Evolutionary conservation across 2,329 filamentous ascomycete genomes (phyloP).

Genomic region (Diaporthe humulicola): DNA sequence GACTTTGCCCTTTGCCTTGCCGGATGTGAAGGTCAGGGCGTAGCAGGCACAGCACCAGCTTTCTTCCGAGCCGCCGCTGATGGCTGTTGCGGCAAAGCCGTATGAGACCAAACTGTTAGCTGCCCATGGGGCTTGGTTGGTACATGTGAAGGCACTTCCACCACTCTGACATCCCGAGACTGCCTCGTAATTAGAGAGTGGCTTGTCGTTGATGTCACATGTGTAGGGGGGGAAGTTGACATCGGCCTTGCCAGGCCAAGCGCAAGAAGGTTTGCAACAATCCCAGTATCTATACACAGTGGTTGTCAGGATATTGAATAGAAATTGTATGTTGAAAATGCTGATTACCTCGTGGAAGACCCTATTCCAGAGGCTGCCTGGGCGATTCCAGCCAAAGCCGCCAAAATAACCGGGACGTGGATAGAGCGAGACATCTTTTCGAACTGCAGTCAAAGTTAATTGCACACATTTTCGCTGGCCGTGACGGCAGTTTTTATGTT

Average conservation of each 20-base stretch:
- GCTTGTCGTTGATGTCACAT: slow-evolving; percentile 68
- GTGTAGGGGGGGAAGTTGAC: slow-evolving; percentile 65
- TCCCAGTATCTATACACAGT: slow-evolving; percentile 64
- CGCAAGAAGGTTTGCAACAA: slow-evolving; percentile 79
- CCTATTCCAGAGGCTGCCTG: slow-evolving; percentile 9
- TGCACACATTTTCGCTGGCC: background rate
- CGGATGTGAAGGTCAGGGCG: slow-evolving; percentile 66
- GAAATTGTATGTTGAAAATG: rapidly evolving
- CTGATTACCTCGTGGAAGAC: slow-evolving; percentile 6
- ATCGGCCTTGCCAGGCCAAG: slow-evolving; percentile 69
- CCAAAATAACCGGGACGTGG: background rate
- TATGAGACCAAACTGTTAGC: slow-evolving; percentile 71
- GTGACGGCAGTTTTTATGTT: background rate
- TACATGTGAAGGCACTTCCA: slow-evolving; percentile 70
- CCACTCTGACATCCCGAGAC: slow-evolving; percentile 68
- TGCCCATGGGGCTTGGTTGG: slow-evolving; percentile 72
- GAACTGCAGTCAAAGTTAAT: background rate
- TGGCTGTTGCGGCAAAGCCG: slow-evolving; percentile 73
- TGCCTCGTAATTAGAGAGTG: slow-evolving; percentile 62
- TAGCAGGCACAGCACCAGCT: slow-evolving; percentile 79
- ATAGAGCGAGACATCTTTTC: background rate
- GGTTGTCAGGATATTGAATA: background rate
- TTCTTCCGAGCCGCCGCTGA: slow-evolving; percentile 67
- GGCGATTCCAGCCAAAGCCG: background rate
- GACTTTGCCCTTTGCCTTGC: slow-evolving; percentile 68